Percentiles rank a stretch among this genome's conserved stretches.
These are phyloP conservation scores for Penicillium psychrofluorescens DNA, from an alignment of 495 filamentous ascomycete genomes.

Conservation along the genomic window DNA sequence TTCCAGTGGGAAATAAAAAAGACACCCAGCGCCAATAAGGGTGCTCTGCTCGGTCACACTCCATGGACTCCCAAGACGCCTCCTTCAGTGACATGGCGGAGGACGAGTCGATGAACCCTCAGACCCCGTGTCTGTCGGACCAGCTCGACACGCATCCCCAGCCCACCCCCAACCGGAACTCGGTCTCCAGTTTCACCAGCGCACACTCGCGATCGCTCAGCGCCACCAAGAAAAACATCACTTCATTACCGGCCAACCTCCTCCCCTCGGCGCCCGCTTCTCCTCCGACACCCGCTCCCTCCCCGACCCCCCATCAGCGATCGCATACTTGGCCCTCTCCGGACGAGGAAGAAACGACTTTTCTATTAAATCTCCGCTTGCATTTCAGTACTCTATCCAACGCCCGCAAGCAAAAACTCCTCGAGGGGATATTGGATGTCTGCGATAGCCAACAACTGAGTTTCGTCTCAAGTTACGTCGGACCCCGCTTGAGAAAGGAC, in stretches of 20 bases:
- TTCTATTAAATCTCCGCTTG: constrained; percentile 46
- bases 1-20: neutral
- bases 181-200: constrained; percentile 25
- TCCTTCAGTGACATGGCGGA: constrained; percentile 20
- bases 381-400: constrained; percentile 49
- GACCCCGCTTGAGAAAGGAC: constrained; percentile 88
- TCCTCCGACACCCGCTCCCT: constrained; percentile 62
- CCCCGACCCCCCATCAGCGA: constrained; percentile 56
- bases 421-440: constrained; percentile 79
- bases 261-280: constrained; percentile 61
- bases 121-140: constrained; percentile 15
- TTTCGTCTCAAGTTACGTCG: constrained; percentile 90
- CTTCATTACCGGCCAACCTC: constrained; percentile 50
- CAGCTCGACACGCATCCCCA: constrained; percentile 25
- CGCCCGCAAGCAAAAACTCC: constrained; percentile 51
- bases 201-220: constrained; percentile 44
- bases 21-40: neutral
- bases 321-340: constrained; percentile 51
- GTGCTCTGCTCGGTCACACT: constrained; percentile 2
- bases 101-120: constrained; percentile 22
- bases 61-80: constrained; percentile 24
- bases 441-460: constrained; percentile 92
- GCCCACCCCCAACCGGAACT: constrained; percentile 19
- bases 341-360: constrained; percentile 49
- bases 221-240: constrained; percentile 42